Evolutionary conservation across 305 asterid species (phyloP).

Genomic region (Fraxinus angustifolia): DNA sequence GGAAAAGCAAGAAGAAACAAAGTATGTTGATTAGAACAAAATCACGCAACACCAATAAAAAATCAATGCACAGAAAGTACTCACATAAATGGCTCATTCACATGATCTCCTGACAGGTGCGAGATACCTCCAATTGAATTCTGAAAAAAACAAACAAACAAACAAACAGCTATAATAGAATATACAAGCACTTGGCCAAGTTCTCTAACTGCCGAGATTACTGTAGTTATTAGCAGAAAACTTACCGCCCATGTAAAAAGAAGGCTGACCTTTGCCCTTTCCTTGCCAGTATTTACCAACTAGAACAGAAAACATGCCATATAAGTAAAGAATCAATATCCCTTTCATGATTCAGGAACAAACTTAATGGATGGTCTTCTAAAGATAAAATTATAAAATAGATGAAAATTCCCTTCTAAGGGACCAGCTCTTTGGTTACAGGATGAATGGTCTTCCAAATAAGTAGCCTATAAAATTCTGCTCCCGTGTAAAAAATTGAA

Average conservation of each 20-base stretch:
- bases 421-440: neutral
- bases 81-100: conserved; percentile 95
- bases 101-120: conserved; percentile 88
- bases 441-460: neutral
- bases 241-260: conserved; percentile 99
- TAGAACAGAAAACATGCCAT: conserved; percentile 35
- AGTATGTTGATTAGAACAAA: conserved; percentile 21
- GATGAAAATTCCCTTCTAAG: neutral
- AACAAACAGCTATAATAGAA: conserved; percentile 26
- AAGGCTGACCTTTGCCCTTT: conserved; percentile 97
- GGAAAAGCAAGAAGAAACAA: conserved; percentile 14
- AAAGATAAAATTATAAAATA: neutral
- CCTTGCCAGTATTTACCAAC: conserved; percentile 98
- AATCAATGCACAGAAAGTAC: conserved; percentile 25
- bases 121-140: conserved; percentile 94
- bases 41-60: conserved; percentile 7
- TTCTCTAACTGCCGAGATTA: conserved; percentile 12
- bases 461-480: neutral
- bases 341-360: neutral
- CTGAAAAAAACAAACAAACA: conserved; percentile 36
- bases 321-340: conserved; percentile 11
- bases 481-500: neutral
- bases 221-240: conserved; percentile 16
- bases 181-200: conserved; percentile 7
- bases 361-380: neutral